Evolutionary conservation across 169 alveolate species (phyloP).

Genomic region (Plasmodium gonderi): DNA sequence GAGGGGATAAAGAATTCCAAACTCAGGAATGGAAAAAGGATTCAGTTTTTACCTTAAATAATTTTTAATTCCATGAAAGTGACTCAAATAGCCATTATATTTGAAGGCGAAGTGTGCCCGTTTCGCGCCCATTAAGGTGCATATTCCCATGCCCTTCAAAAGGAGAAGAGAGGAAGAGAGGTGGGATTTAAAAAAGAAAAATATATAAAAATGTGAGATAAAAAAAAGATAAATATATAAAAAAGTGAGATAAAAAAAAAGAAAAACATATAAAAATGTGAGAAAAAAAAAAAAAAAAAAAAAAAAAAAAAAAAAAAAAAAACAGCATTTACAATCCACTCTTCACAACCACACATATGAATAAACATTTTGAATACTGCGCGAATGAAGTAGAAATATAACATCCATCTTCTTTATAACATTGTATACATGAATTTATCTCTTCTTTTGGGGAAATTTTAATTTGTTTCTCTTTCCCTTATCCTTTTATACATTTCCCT

Average conservation of each 20-base stretch:
- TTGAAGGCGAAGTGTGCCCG: conserved; percentile 77
- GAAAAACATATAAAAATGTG: no score
- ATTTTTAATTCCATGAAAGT: conserved; percentile 56
- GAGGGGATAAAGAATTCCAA: background rate
- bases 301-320: conserved; percentile 4
- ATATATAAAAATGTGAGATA: no score
- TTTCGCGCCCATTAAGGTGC: conserved; percentile 78
- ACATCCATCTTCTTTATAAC: background rate
- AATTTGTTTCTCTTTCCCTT: background rate
- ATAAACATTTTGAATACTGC: no score
- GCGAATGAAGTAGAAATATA: background rate
- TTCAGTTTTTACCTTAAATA: conserved; percentile 25
- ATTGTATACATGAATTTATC: background rate
- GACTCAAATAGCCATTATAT: conserved; percentile 75
- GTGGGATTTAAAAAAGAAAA: background rate
- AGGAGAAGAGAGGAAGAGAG: background rate
- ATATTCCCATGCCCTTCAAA: conserved; percentile 75
- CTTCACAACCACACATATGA: no score
- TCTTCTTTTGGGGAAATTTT: background rate
- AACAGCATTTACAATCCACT: background rate
- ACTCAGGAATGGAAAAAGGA: background rate
- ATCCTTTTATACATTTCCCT: conserved; percentile 60
- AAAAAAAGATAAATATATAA: no score
- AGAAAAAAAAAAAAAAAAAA: no score
- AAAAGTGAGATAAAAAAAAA: no score